Evolutionary conservation across 2,329 filamentous ascomycete species (phyloP).

Genomic region (Zarea fungicola): DNA sequence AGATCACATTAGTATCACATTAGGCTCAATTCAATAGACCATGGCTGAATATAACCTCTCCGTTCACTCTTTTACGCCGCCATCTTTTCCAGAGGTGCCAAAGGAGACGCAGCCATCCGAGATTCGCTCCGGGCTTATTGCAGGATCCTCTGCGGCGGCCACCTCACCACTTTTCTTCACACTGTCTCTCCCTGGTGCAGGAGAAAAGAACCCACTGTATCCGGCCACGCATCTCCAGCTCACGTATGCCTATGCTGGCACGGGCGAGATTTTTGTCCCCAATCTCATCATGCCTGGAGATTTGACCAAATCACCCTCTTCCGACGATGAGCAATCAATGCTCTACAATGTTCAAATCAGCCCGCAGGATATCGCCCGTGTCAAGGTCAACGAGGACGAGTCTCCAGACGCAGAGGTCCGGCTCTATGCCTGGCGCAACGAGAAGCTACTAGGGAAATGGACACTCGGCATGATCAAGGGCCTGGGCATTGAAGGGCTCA

Average conservation of each 20-base stretch:
- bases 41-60: background rate
- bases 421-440: background rate
- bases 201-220: background rate
- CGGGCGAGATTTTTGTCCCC: background rate
- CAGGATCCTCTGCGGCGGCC: background rate
- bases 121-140: background rate
- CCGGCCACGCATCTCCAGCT: conserved; percentile 3
- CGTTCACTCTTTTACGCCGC: background rate
- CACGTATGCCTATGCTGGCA: background rate
- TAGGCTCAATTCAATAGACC: background rate
- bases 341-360: background rate
- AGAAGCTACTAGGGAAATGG: background rate
- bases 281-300: background rate
- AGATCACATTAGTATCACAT: no score
- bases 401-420: background rate
- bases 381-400: conserved; percentile 5
- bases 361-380: background rate
- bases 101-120: background rate
- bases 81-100: background rate
- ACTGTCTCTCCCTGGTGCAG: background rate
- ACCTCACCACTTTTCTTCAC: background rate
- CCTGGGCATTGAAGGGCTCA: background rate
- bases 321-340: background rate
- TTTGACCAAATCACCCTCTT: background rate
- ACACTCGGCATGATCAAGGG: background rate